Conservation (phyloP, 495 filamentous ascomycete species). For the Neurospora sp. region DNA sequence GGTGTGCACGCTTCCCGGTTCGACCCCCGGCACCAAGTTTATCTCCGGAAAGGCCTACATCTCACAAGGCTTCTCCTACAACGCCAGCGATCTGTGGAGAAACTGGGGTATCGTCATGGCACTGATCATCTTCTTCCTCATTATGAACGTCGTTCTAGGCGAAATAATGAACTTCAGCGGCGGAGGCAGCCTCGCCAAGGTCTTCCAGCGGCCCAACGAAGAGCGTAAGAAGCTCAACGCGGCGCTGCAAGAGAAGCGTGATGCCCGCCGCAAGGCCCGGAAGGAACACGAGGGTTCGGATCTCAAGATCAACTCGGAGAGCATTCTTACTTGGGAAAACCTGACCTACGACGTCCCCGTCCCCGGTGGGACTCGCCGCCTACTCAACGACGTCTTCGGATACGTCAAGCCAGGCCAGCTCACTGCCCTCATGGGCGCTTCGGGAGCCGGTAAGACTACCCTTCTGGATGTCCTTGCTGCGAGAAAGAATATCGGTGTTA, state of each 20-base stretch:
- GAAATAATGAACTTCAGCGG: conserved; percentile 68
- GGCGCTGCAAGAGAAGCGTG: conserved; percentile 46
- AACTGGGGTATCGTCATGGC: conserved; percentile 67
- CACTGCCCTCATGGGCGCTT: conserved; percentile 76
- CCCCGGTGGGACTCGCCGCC: conserved; percentile 52
- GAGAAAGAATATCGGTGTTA: conserved; percentile 70
- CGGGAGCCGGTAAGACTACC: conserved; percentile 82
- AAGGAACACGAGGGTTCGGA: conserved; percentile 38
- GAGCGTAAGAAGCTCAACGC: conserved; percentile 63
- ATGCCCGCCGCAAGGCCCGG: conserved; percentile 41
- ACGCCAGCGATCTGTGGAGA: conserved; percentile 53
- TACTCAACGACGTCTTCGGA: conserved; percentile 64
- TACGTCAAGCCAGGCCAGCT: conserved; percentile 72
- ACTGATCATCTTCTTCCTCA: conserved; percentile 57
- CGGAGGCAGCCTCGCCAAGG: conserved; percentile 67
- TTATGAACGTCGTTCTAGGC: conserved; percentile 59
- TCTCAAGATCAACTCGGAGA: conserved; percentile 56
- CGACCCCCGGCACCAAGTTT: conserved; percentile 46
- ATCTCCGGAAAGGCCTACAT: conserved; percentile 56
- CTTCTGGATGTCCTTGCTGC: conserved; percentile 68
- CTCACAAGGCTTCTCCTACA: conserved; percentile 51
- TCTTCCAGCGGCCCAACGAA: conserved; percentile 59
- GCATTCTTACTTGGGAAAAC: conserved; percentile 68
- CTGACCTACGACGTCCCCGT: conserved; percentile 73
- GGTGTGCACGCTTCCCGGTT: conserved; percentile 64